A percentile compares a stretch with the other conserved stretches of the same genome.
Evolutionary conservation across 345 rosid species (phyloP).

Genomic region (Reutealis trisperma): DNA sequence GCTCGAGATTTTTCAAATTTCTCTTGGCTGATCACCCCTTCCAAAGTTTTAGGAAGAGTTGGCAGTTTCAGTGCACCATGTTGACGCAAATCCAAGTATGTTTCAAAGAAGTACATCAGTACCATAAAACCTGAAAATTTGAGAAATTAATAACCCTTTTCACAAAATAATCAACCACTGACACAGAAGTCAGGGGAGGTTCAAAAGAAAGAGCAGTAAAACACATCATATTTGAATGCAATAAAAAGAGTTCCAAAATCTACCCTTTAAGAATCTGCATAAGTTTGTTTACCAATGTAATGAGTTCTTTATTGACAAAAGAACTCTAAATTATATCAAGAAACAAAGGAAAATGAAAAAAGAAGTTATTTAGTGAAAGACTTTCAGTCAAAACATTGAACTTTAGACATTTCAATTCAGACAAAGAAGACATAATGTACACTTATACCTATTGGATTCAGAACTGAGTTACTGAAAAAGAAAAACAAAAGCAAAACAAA

Average conservation of each 20-base stretch:
- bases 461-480: not conserved
- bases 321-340: too few species aligned
- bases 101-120: constrained; percentile 83
- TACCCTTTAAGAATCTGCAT: too few species aligned
- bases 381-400: too few species aligned
- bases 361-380: too few species aligned
- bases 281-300: too few species aligned
- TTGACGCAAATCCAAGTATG: constrained; percentile 85
- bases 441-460: not conserved
- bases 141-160: not conserved
- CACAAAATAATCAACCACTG: not conserved
- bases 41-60: constrained; percentile 82
- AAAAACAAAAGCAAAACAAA: not conserved
- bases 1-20: constrained; percentile 90
- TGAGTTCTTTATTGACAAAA: too few species aligned
- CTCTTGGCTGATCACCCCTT: constrained; percentile 88
- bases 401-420: too few species aligned
- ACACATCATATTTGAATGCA: not conserved
- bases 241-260: too few species aligned
- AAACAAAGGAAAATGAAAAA: too few species aligned
- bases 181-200: not conserved
- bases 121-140: constrained; percentile 79
- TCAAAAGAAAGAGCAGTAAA: not conserved
- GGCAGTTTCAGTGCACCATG: constrained; percentile 80
- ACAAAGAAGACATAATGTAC: too few species aligned